Evolutionary conservation across 345 rosid species (phyloP).

Genomic region (Erysimum cheiranthoides): DNA sequence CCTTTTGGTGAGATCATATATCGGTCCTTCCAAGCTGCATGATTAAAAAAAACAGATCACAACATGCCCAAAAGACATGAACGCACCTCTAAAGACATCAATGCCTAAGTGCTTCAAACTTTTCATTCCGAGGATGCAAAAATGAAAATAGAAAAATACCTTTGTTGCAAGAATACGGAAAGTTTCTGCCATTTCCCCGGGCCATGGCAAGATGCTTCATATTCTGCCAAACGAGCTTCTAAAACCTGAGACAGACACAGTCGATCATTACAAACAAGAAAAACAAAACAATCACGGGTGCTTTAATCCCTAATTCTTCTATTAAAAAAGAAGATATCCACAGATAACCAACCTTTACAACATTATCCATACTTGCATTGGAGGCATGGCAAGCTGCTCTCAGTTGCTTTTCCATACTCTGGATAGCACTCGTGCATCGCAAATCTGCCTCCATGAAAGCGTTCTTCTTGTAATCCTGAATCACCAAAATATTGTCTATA

Average conservation of each 20-base stretch:
- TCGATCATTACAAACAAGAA: slow-evolving; percentile 7
- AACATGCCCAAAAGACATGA: slow-evolving; percentile 1
- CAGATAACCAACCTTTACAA: slow-evolving; percentile 66
- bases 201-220: slow-evolving; percentile 79
- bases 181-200: slow-evolving; percentile 96
- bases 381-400: slow-evolving; percentile 93
- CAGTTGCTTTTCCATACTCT: slow-evolving; percentile 88
- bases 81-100: not conserved
- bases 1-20: slow-evolving; percentile 80
- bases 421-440: slow-evolving; percentile 71
- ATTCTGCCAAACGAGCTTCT: slow-evolving; percentile 77
- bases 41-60: slow-evolving; percentile 28
- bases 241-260: slow-evolving; percentile 65
- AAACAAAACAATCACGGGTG: slow-evolving; percentile 1
- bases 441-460: slow-evolving; percentile 92
- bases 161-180: slow-evolving; percentile 81
- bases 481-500: slow-evolving; percentile 17
- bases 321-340: not conserved
- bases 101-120: too few relatives aligned
- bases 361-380: slow-evolving; percentile 75
- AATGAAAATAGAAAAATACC: slow-evolving; percentile 48
- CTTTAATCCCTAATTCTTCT: not conserved
- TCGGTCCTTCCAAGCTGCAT: slow-evolving; percentile 89
- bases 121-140: too few relatives aligned
- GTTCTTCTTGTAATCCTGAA: slow-evolving; percentile 83